phyloP scores from a whole-genome alignment of 2,329 filamentous ascomycete species.

The Fusarium sp. region DNA sequence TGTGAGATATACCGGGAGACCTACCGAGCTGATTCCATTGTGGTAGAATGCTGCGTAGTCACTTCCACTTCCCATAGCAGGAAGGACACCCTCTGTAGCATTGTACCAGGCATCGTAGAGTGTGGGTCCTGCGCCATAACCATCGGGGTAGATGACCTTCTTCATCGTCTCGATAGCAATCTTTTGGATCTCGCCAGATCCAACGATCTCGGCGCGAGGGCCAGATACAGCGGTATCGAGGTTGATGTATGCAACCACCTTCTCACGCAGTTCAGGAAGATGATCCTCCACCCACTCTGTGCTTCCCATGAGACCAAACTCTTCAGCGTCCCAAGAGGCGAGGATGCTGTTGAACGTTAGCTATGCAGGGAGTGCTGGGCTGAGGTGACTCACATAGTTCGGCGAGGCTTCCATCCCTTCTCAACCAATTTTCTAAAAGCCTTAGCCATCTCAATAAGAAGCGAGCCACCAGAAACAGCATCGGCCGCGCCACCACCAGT shows the following conservation, averaged over 20 bases:
- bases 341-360: slow-evolving; percentile 9
- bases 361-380: accelerated
- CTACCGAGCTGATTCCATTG: slow-evolving; percentile 30
- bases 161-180: slow-evolving; percentile 41
- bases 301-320: slow-evolving; percentile 33
- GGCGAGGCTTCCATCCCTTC: slow-evolving; percentile 62
- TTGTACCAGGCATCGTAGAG: slow-evolving; percentile 39
- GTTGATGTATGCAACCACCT: slow-evolving; percentile 57
- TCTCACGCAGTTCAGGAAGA: slow-evolving; percentile 19
- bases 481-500: slow-evolving; percentile 64
- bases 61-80: slow-evolving; percentile 28
- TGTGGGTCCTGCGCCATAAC: slow-evolving; percentile 20
- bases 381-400: slow-evolving; percentile 54
- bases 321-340: slow-evolving; percentile 31
- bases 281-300: slow-evolving; percentile 33
- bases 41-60: slow-evolving; percentile 36
- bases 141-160: slow-evolving; percentile 35
- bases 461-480: slow-evolving; percentile 62
- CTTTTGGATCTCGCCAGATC: slow-evolving; percentile 36
- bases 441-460: slow-evolving; percentile 61
- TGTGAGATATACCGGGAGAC: too few relatives aligned
- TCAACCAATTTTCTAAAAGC: slow-evolving; percentile 59
- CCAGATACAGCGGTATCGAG: slow-evolving; percentile 61
- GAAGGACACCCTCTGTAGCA: slow-evolving; percentile 28
- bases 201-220: slow-evolving; percentile 51